Percentiles rank a stretch among this genome's conserved stretches.
Conservation (phyloP, 2,329 filamentous ascomycete genomes). For the Exophiala lecanii-corni region DNA sequence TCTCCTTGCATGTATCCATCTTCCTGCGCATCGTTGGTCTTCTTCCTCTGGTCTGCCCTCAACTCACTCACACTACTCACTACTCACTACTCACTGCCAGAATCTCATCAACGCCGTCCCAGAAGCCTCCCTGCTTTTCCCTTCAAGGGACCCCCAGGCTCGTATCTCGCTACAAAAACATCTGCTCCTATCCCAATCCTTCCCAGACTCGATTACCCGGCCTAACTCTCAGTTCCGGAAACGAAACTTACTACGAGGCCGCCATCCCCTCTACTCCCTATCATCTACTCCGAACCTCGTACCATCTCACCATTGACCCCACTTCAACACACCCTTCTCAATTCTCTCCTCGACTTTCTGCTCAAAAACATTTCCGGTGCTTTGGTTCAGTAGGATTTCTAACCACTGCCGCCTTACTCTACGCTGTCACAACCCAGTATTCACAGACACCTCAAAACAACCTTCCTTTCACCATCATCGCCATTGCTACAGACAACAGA, state of each 20-base stretch:
- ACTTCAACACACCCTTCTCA: background rate
- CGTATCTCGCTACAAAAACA: too few species aligned
- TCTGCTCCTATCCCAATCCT: background rate
- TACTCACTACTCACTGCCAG: too few species aligned
- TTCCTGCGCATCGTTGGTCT: too few species aligned
- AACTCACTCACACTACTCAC: too few species aligned
- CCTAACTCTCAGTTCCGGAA: background rate
- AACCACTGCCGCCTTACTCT: background rate
- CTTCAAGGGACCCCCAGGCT: too few species aligned
- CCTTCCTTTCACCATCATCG: too few species aligned
- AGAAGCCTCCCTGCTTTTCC: too few species aligned
- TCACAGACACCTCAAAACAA: too few species aligned
- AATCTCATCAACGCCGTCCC: too few species aligned
- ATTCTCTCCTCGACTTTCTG: background rate
- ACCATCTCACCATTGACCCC: background rate
- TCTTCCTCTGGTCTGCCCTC: too few species aligned
- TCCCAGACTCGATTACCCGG: background rate
- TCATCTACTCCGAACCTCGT: background rate
- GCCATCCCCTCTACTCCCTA: background rate
- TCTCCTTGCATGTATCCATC: too few species aligned
- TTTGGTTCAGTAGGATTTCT: background rate
- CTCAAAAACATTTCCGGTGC: background rate
- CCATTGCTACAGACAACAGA: conserved; percentile 2
- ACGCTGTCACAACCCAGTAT: too few species aligned
- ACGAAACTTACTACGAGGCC: background rate